A percentile compares a stretch with the other conserved stretches of the same genome.
phyloP scores from a whole-genome alignment of 2,329 filamentous ascomycete species.

The Mollisia scopiformis region DNA sequence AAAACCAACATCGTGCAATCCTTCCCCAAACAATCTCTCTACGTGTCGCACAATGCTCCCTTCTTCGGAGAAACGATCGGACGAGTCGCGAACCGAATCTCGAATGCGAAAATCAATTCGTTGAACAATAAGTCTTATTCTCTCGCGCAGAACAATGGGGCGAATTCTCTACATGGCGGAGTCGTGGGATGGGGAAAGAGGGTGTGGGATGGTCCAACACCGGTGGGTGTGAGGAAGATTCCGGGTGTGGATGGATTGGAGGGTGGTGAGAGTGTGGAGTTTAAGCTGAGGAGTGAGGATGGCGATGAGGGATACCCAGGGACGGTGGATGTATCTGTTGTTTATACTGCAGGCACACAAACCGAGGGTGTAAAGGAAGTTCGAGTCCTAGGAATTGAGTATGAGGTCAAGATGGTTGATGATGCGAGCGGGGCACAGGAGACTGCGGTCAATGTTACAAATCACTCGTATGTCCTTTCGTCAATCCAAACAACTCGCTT shows the following conservation, averaged over 20 bases:
- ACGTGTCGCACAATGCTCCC: conserved; percentile 73
- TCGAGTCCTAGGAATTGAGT: conserved; percentile 81
- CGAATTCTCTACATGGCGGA: conserved; percentile 77
- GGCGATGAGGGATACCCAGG: conserved; percentile 92
- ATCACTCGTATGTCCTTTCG: conserved; percentile 84
- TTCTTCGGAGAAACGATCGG: conserved; percentile 96
- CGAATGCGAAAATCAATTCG: conserved; percentile 67
- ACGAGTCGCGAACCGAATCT: conserved; percentile 79
- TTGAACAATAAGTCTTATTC: conserved; percentile 74
- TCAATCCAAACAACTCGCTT: too few relatives aligned
- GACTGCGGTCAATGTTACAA: conserved; percentile 91
- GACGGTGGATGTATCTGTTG: conserved; percentile 74
- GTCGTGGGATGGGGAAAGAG: conserved; percentile 79
- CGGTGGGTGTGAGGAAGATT: conserved; percentile 55
- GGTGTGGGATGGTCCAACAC: conserved; percentile 72
- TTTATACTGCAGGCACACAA: conserved; percentile 77
- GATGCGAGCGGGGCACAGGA: conserved; percentile 68
- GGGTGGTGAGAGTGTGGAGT: conserved; percentile 69
- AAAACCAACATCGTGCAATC: conserved; percentile 86
- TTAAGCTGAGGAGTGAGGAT: conserved; percentile 70
- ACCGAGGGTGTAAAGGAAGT: conserved; percentile 61
- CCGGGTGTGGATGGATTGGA: conserved; percentile 55
- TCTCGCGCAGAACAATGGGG: conserved; percentile 75
- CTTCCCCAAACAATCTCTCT: conserved; percentile 76
- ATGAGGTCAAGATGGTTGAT: conserved; percentile 80